phyloP scores from a whole-genome alignment of 306 rosid species.

The Cicer yamashitae region DNA sequence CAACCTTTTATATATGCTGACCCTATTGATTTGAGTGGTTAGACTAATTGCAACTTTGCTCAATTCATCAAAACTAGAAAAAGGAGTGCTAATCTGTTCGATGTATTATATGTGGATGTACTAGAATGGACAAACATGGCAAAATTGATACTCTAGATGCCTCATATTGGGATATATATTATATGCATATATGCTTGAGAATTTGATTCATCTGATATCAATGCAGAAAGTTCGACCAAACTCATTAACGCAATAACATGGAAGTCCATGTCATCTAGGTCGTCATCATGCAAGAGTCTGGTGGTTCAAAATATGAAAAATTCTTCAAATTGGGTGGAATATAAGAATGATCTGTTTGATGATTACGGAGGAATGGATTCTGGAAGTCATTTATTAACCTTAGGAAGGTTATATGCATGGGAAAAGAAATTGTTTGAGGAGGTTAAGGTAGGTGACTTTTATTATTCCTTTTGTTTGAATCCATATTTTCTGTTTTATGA shows the following conservation, averaged over 20 bases:
- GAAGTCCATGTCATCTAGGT: conserved; percentile 69
- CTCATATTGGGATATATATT: conserved; percentile 28
- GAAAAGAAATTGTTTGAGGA: conserved; percentile 95
- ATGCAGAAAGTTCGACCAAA: conserved; percentile 90
- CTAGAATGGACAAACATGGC: conserved; percentile 25
- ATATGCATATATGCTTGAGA: conserved; percentile 27
- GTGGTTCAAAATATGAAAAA: conserved; percentile 66
- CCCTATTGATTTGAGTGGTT: conserved; percentile 20
- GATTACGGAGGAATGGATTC: conserved; percentile 90
- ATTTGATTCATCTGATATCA: conserved; percentile 43
- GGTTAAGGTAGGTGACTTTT: conserved; percentile 70
- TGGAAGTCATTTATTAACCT: conserved; percentile 88
- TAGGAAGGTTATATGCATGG: conserved; percentile 93
- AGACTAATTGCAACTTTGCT: conserved; percentile 20
- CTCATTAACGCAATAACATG: conserved; percentile 82
- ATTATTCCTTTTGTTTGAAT: conserved; percentile 8
- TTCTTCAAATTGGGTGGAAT: conserved; percentile 77
- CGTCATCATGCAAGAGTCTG: conserved; percentile 87
- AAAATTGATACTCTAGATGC: not conserved
- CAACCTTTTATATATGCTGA: not conserved
- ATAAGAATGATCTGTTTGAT: conserved; percentile 78
- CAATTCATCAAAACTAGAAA: not conserved
- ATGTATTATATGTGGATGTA: not conserved
- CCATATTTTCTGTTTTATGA: conserved; percentile 27
- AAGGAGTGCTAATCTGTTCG: conserved; percentile 13